phyloP scores from a whole-genome alignment of 768 basidiomycete genomes.

The Boletus reticulatus region DNA sequence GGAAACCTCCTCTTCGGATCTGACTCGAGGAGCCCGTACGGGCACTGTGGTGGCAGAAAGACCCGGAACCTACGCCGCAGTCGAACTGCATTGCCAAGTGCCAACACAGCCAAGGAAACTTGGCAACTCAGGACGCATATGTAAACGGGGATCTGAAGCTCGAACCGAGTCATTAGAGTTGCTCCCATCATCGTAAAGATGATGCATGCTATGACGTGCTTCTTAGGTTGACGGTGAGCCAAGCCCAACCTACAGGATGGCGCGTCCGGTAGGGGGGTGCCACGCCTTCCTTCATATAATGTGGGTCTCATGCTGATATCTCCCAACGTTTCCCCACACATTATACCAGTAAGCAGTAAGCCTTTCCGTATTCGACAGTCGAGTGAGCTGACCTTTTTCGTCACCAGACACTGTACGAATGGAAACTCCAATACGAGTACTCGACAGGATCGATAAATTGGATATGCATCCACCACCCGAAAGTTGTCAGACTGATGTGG shows the following conservation, averaged over 20 bases:
- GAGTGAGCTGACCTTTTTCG: neutral
- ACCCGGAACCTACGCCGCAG: neutral
- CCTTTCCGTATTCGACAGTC: neutral
- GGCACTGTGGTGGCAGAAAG: no score
- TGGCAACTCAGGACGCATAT: neutral
- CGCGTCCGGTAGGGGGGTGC: neutral
- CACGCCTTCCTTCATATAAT: constrained; percentile 6
- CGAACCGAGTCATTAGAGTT: neutral
- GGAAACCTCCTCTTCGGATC: no score
- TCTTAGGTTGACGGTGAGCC: constrained; percentile 3
- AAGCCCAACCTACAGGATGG: constrained; percentile 6
- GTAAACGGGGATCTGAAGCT: no score
- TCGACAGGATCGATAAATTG: neutral
- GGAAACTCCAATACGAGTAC: neutral
- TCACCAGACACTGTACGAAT: neutral
- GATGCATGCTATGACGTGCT: neutral
- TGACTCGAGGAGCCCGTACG: no score
- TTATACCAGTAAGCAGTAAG: constrained; percentile 15
- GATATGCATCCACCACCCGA: neutral
- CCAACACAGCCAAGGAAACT: neutral
- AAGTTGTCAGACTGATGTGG: constrained; percentile 7
- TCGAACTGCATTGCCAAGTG: neutral
- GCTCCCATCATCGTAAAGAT: no score
- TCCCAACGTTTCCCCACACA: neutral
- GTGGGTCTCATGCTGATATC: neutral